A percentile compares a stretch with the other conserved stretches of the same genome.
Evolutionary conservation across 1,139 yeast species (phyloP).

Genomic region (Yamadazyma trypodendri): DNA sequence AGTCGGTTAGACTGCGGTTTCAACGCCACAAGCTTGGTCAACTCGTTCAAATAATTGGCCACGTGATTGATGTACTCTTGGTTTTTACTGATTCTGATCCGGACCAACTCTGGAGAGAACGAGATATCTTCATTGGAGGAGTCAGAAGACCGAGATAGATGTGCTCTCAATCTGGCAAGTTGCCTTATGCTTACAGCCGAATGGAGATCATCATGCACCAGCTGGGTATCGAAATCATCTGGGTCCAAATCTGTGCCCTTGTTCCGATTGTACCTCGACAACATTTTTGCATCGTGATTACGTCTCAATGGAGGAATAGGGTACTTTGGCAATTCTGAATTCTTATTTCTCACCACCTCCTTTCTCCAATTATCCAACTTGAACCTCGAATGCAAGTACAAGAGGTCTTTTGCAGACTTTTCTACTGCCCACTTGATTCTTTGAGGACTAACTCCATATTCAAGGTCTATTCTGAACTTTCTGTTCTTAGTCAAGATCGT

Average conservation of each 20-base stretch:
- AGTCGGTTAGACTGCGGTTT: conserved; percentile 80
- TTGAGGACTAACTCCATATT: conserved; percentile 85
- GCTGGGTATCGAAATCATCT: neutral
- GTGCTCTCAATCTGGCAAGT: conserved; percentile 31
- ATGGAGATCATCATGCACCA: conserved; percentile 6
- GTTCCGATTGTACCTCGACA: conserved; percentile 5
- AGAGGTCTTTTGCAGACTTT: conserved; percentile 70
- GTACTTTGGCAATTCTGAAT: conserved; percentile 27
- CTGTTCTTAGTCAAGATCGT: conserved; percentile 46
- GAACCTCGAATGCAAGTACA: conserved; percentile 64
- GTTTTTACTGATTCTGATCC: conserved; percentile 26
- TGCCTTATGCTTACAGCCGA: conserved; percentile 13
- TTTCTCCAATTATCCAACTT: conserved; percentile 48
- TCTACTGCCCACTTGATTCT: conserved; percentile 79
- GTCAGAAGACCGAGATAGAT: conserved; percentile 28
- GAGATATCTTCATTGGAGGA: conserved; percentile 21
- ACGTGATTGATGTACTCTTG: conserved; percentile 43
- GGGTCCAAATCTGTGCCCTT: neutral
- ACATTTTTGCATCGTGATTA: conserved; percentile 4
- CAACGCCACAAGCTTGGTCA: conserved; percentile 60
- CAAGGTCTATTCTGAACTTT: conserved; percentile 66
- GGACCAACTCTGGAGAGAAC: conserved; percentile 31
- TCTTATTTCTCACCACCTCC: conserved; percentile 30
- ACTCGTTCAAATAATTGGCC: conserved; percentile 61
- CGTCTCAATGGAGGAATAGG: conserved; percentile 31